These are phyloP conservation scores for Leccinum variicolor DNA, from an alignment of 768 basidiomycete genomes.

Conservation along the genomic window DNA sequence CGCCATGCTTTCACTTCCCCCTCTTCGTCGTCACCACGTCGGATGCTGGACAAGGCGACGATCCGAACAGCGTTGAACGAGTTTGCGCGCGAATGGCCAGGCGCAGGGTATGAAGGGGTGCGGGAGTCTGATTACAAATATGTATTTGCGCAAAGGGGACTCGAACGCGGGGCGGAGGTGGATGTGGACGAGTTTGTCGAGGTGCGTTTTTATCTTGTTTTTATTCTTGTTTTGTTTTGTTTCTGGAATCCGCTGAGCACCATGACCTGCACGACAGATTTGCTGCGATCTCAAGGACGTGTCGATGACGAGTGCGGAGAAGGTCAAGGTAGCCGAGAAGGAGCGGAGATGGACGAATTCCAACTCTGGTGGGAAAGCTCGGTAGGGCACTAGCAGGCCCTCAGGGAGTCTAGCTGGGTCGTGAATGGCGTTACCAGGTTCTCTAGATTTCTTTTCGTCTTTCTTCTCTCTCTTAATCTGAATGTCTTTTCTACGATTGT, in stretches of 20 bases:
- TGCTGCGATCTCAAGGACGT: conserved; percentile 74
- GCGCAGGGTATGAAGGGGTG: conserved; percentile 55
- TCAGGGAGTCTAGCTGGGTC: background rate
- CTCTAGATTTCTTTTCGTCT: background rate
- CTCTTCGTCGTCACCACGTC: background rate
- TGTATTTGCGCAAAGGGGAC: conserved; percentile 74
- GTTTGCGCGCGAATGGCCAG: conserved; percentile 34
- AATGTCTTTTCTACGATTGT: background rate
- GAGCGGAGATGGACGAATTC: conserved; percentile 36
- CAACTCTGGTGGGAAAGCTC: conserved; percentile 40
- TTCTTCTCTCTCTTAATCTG: background rate
- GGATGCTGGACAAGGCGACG: conserved; percentile 38
- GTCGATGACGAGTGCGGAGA: conserved; percentile 38
- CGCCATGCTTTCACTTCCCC: background rate
- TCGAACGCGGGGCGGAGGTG: conserved; percentile 50
- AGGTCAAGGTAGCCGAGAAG: conserved; percentile 29
- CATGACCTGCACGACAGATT: conserved; percentile 40
- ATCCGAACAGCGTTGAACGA: conserved; percentile 43
- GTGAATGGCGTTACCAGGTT: background rate
- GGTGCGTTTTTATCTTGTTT: conserved; percentile 41
- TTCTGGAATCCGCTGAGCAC: background rate
- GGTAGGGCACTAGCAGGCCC: conserved; percentile 21
- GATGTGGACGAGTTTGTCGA: conserved; percentile 88
- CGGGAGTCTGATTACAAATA: conserved; percentile 65
- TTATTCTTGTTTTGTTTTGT: background rate